Evolutionary conservation across 1,284 basidiomycete genomes (phyloP).

Genomic region (Kwoniella shivajii): DNA sequence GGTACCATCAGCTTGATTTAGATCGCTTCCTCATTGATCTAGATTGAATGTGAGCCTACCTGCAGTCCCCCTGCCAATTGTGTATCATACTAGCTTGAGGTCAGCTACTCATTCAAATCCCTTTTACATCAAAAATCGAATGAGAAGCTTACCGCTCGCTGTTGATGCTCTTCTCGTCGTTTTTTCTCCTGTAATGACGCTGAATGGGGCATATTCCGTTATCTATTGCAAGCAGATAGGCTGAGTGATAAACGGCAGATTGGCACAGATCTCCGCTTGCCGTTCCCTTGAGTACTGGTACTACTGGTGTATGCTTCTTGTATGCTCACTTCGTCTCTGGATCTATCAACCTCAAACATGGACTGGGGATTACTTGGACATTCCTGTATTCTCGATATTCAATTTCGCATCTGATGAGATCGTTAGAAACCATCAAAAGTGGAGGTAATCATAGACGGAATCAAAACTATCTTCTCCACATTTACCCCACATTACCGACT

Average conservation of each 20-base stretch:
- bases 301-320: no score
- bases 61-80: constrained; percentile 43
- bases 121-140: neutral
- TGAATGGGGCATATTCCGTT: constrained; percentile 7
- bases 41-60: constrained; percentile 18
- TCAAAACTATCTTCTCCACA: neutral
- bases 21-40: neutral
- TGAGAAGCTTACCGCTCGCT: constrained; percentile 32
- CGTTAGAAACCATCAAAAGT: no score
- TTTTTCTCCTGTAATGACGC: constrained; percentile 32
- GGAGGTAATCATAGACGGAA: neutral
- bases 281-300: no score
- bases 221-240: neutral
- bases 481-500: neutral
- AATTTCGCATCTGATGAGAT: no score
- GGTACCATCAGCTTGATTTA: no score
- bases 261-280: no score
- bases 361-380: no score
- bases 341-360: no score
- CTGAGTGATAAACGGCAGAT: no score
- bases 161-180: constrained; percentile 41
- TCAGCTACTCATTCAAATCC: neutral
- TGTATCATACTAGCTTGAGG: constrained; percentile 36
- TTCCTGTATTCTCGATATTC: no score
- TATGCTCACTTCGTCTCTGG: no score